Evolutionary conservation across 2,329 filamentous ascomycete genomes (phyloP).

Genomic region (Penicillium sp.): DNA sequence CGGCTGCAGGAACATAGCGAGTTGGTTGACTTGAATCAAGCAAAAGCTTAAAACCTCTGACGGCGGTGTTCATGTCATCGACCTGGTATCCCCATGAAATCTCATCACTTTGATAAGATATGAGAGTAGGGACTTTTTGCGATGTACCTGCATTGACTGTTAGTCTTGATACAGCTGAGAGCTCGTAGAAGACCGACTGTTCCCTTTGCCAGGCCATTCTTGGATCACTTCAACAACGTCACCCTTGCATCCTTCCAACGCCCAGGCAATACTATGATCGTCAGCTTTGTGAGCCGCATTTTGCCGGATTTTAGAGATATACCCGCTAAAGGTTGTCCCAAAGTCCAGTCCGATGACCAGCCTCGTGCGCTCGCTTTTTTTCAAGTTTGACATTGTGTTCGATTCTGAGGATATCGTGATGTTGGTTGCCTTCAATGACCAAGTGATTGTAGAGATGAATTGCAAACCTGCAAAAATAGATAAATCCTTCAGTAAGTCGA

Average conservation of each 20-base stretch:
- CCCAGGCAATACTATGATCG: slow-evolving; percentile 20
- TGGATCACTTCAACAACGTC: slow-evolving; percentile 23
- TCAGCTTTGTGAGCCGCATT: neutral
- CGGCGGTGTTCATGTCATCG: slow-evolving; percentile 22
- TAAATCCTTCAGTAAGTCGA: too few species aligned
- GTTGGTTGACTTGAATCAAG: neutral
- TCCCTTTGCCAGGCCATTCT: slow-evolving; percentile 28
- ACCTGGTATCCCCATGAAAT: slow-evolving; percentile 27
- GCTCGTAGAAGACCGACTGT: slow-evolving; percentile 13
- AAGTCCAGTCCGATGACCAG: slow-evolving; percentile 2
- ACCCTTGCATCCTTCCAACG: slow-evolving; percentile 4
- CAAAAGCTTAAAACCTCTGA: slow-evolving; percentile 23
- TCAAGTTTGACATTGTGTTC: too few species aligned
- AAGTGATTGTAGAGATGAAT: too few species aligned
- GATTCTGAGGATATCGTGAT: too few species aligned
- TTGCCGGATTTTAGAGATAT: neutral
- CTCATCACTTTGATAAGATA: slow-evolving; percentile 3
- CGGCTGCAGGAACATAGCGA: neutral
- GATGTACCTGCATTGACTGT: slow-evolving; percentile 18
- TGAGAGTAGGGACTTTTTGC: slow-evolving; percentile 19
- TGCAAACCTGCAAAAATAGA: too few species aligned
- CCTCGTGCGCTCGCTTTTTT: neutral
- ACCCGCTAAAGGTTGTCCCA: slow-evolving; percentile 35
- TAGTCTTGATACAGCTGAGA: neutral
- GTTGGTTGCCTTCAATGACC: too few species aligned